Evolutionary conservation across 768 basidiomycete species (phyloP).

Genomic region (Collybia nuda): DNA sequence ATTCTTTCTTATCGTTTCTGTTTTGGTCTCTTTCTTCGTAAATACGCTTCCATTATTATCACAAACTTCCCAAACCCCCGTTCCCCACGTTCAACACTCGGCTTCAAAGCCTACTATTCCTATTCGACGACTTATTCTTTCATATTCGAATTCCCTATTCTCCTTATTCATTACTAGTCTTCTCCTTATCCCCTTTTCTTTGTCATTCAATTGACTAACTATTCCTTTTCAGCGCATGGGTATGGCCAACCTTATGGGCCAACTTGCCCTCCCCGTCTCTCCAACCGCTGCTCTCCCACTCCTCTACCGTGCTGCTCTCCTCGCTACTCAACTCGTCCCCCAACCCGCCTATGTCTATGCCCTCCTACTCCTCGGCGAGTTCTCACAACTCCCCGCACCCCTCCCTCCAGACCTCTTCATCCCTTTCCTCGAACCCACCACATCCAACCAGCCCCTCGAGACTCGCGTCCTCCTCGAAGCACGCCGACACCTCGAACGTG

Average conservation of each 20-base stretch:
- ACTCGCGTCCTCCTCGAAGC: slow-evolving; percentile 48
- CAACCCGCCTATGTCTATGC: slow-evolving; percentile 89
- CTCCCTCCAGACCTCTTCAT: slow-evolving; percentile 46
- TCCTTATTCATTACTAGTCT: no score
- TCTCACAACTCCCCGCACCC: slow-evolving; percentile 61
- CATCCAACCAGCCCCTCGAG: slow-evolving; percentile 27
- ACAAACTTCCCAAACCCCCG: no score
- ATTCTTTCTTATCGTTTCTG: neutral
- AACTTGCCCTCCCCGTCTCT: slow-evolving; percentile 63
- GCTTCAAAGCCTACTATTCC: no score
- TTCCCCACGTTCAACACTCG: no score
- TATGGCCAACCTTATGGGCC: slow-evolving; percentile 89
- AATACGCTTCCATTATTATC: no score
- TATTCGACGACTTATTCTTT: no score
- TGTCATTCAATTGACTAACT: slow-evolving; percentile 8
- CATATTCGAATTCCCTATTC: no score
- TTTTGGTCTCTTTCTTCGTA: no score
- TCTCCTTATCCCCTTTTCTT: neutral
- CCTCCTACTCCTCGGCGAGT: slow-evolving; percentile 84
- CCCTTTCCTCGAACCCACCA: slow-evolving; percentile 53
- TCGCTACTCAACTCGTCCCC: slow-evolving; percentile 72
- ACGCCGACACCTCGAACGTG: slow-evolving; percentile 73
- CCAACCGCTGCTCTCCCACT: slow-evolving; percentile 64
- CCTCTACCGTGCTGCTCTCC: slow-evolving; percentile 74
- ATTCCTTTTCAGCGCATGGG: slow-evolving; percentile 74